Evolutionary conservation across 2,329 filamentous ascomycete species (phyloP).

Genomic region (Trichophyton verrucosum): DNA sequence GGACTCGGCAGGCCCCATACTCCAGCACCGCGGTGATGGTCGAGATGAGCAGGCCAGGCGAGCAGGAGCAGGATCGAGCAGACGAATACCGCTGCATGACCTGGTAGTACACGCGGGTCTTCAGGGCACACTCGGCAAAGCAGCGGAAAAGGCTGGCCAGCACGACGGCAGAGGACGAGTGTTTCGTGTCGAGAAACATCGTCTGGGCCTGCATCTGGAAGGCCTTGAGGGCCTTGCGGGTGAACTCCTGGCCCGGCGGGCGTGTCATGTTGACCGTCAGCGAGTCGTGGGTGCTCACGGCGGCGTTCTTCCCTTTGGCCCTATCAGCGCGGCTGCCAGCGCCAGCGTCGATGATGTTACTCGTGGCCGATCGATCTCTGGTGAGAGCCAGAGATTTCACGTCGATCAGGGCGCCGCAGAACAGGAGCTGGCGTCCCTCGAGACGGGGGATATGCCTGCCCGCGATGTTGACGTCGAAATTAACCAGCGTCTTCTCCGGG

Average conservation of each 20-base stretch:
- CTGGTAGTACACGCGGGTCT: conserved; percentile 50
- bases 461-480: conserved; percentile 57
- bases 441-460: conserved; percentile 42
- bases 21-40: conserved; percentile 44
- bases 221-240: conserved; percentile 58
- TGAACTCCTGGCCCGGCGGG: conserved; percentile 62
- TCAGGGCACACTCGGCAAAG: conserved; percentile 66
- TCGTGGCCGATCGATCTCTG: conserved; percentile 43
- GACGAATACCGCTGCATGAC: conserved; percentile 39
- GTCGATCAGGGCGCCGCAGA: conserved; percentile 72
- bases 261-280: conserved; percentile 68
- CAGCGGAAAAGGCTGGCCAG: conserved; percentile 62
- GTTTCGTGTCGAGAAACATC: conserved; percentile 50
- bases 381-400: conserved; percentile 60
- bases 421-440: conserved; percentile 54
- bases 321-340: background rate
- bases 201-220: conserved; percentile 78
- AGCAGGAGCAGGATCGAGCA: background rate
- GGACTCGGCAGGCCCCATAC: conserved; percentile 41
- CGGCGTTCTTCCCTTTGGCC: background rate
- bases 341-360: conserved; percentile 39
- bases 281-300: conserved; percentile 46
- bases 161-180: conserved; percentile 60
- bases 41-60: conserved; percentile 39
- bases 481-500: conserved; percentile 65